A percentile compares a stretch with the other conserved stretches of the same genome.
Conservation (phyloP, 352 stramenopile genomes). For the Phytopythium oedochilum region DNA sequence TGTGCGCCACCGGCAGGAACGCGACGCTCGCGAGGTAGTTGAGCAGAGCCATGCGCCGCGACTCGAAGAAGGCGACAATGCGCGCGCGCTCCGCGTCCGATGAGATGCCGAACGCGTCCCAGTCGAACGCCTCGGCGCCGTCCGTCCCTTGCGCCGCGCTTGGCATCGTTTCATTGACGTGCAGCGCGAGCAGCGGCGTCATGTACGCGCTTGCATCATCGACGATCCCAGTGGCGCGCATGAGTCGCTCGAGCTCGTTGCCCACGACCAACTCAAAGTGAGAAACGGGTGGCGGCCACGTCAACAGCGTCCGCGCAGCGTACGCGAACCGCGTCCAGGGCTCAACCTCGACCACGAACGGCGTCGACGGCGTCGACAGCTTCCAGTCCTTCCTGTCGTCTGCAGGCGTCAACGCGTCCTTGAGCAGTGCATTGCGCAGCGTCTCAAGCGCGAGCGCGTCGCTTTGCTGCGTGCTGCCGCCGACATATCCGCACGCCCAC, state of each 20-base stretch:
- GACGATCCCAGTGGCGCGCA: background rate
- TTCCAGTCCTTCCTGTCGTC: background rate
- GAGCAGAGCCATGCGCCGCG: background rate
- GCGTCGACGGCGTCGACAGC: background rate
- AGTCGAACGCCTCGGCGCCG: slow-evolving; percentile 3
- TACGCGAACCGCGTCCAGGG: slow-evolving; percentile 4
- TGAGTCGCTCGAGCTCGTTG: slow-evolving; percentile 3
- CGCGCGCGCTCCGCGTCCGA: background rate
- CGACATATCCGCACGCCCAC: background rate
- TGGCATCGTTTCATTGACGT: background rate
- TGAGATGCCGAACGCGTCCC: background rate
- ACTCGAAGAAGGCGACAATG: slow-evolving; percentile 1
- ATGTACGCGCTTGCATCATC: background rate
- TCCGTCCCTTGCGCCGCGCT: background rate
- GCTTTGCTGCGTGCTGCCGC: background rate
- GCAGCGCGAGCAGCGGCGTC: background rate
- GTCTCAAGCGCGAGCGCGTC: background rate
- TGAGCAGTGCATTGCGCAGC: slow-evolving; percentile 4
- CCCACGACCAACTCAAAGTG: slow-evolving; percentile 4
- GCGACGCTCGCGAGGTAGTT: slow-evolving; percentile 3
- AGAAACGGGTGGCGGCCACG: background rate
- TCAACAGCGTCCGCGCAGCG: background rate
- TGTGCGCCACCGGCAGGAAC: background rate
- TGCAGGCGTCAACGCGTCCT: background rate
- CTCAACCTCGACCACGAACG: slow-evolving; percentile 4